Base-by-base conservation (phyloP, 768 basidiomycete genomes). In the Leccinum imitatum region DNA sequence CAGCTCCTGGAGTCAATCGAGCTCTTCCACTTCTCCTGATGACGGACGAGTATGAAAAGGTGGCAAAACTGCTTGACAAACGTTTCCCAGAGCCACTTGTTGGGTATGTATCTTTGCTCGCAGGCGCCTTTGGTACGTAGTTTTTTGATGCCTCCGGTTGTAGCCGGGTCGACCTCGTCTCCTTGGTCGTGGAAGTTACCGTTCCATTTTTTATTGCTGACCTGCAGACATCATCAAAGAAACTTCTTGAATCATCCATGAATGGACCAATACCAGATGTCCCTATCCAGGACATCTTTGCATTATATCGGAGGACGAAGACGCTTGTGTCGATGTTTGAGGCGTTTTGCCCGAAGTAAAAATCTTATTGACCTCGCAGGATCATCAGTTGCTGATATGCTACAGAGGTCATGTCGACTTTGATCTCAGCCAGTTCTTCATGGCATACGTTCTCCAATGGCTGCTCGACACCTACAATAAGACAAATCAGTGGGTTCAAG, bases 401-500 rank as follows among this genome's bases (percentile, higher is more conserved):
- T 56, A 47, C 64, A 91, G 88, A 14, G 80, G 78, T 0, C 77
- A 80, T 17, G 69, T 88, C 17, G 76, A 81, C 10, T 92, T 95
- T 65, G 84, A 93, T 63, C 75, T 93, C 30, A 80, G 85, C 4
- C 79, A 77, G 4, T 91, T 91, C 76, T 98, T 98, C 69, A 90
- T 93, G 72, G 85, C 89, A 3, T 93, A 93, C 71, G 91, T 98
- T 8, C 81, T 84, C 7, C 85, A 89, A 63, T 99, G 95, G 96
- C 75, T 99, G 25, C 66, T 84, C n/a, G 88, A 89, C 59, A 97
- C 93, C 0, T 91, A 95, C 65, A 84, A 79, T 59, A 96, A 93
- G 79, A 98, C 96, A 8, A 82, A 83, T 50, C 89, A 94, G 61
- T 99, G 97, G 97, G 96, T 98, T 6, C 84, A 95, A 71, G 87